Evolutionary conservation across 2,329 filamentous ascomycete species (phyloP).

Genomic region (Teratosphaeria zuluensis): DNA sequence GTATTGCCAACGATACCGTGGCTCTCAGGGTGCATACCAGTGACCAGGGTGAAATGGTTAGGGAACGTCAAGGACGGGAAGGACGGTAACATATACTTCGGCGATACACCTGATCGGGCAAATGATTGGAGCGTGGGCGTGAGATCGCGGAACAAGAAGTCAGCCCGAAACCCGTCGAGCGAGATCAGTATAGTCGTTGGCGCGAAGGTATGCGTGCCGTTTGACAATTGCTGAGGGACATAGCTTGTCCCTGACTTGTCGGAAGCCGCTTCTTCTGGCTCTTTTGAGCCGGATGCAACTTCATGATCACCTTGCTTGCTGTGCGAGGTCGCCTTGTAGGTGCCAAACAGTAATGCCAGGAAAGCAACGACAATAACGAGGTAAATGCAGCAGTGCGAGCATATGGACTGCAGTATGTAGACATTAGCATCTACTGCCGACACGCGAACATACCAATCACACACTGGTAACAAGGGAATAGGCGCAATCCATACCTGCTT

Average conservation of each 20-base stretch:
- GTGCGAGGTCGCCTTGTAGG: conserved; percentile 44
- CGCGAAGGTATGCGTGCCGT: conserved; percentile 80
- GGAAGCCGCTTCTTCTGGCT: not conserved
- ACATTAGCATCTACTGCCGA: not conserved
- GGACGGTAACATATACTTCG: conserved; percentile 83
- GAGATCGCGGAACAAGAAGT: conserved; percentile 74
- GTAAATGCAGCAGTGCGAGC: conserved; percentile 28
- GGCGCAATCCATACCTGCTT: conserved; percentile 11
- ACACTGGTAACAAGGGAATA: not conserved
- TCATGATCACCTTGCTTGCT: not conserved
- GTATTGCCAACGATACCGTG: conserved; percentile 90
- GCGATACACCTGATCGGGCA: conserved; percentile 74
- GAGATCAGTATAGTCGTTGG: conserved; percentile 92
- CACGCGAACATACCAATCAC: not conserved
- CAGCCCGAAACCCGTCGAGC: conserved; percentile 89
- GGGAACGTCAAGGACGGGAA: conserved; percentile 97
- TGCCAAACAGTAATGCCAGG: conserved; percentile 44
- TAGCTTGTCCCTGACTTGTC: conserved; percentile 3
- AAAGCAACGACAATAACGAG: conserved; percentile 44
- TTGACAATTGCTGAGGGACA: conserved; percentile 40
- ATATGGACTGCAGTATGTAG: conserved; percentile 4
- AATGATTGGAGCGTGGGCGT: conserved; percentile 76
- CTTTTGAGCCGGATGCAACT: not conserved
- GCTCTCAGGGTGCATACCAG: conserved; percentile 82
- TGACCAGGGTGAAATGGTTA: conserved; percentile 85